These are phyloP conservation scores for Kodamaea jinghongensis DNA, from an alignment of 805 yeast genomes.

Conservation along the genomic window DNA sequence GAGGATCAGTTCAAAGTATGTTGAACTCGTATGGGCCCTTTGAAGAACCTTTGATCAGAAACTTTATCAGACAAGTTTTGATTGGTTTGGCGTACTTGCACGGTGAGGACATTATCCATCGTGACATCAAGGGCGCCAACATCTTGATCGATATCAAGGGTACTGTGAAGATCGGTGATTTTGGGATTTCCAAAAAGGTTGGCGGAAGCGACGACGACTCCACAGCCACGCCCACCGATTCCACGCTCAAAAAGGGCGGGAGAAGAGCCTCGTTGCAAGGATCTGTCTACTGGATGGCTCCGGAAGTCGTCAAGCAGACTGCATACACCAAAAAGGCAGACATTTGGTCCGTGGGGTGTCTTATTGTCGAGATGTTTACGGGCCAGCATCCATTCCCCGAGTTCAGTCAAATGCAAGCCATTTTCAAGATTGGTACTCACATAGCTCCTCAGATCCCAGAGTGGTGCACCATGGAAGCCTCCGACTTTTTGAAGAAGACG, in stretches of 20 bases:
- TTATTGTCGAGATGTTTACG: slow-evolving; percentile 91
- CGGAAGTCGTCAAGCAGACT: slow-evolving; percentile 93
- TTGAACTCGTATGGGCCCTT: slow-evolving; percentile 72
- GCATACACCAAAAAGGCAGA: slow-evolving; percentile 91
- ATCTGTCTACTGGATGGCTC: slow-evolving; percentile 98
- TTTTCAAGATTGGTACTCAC: slow-evolving; percentile 87
- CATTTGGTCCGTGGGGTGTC: slow-evolving; percentile 96
- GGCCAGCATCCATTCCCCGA: slow-evolving; percentile 96
- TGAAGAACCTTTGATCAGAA: slow-evolving; percentile 71
- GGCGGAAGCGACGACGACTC: slow-evolving; percentile 24
- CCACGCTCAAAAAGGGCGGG: slow-evolving; percentile 28
- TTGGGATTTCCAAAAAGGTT: slow-evolving; percentile 66
- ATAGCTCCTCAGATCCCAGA: slow-evolving; percentile 78
- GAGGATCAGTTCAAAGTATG: slow-evolving; percentile 59
- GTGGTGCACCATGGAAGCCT: slow-evolving; percentile 66
- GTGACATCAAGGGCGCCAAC: slow-evolving; percentile 89
- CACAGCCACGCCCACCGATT: slow-evolving; percentile 4
- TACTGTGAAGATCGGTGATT: slow-evolving; percentile 80
- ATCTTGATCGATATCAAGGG: slow-evolving; percentile 78
- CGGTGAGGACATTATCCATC: slow-evolving; percentile 70
- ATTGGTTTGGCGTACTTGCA: slow-evolving; percentile 75
- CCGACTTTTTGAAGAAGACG: slow-evolving; percentile 60
- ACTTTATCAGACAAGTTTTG: slow-evolving; percentile 72
- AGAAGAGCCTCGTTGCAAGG: slow-evolving; percentile 86
- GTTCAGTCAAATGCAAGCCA: slow-evolving; percentile 94